A percentile compares a stretch with the other conserved stretches of the same genome.
These are phyloP conservation scores for Stachybotrys chlorohalonatus DNA, from an alignment of 2,329 filamentous ascomycete genomes.

Conservation along the genomic window DNA sequence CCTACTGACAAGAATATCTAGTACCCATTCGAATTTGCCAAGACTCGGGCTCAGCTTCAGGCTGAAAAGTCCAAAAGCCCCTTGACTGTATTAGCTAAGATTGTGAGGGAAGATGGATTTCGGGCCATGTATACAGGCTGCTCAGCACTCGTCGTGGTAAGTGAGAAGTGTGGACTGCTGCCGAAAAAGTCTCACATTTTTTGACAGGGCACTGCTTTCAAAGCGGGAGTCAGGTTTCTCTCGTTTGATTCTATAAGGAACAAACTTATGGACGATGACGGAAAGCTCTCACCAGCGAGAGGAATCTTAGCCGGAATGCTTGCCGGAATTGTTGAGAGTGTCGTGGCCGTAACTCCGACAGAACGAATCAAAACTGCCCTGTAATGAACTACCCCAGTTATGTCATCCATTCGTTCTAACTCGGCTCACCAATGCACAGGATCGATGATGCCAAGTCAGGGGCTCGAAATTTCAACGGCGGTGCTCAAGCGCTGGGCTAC, in stretches of 20 bases:
- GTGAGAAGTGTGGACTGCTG: not conserved
- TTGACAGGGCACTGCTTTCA: constrained; percentile 44
- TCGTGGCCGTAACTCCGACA: constrained; percentile 58
- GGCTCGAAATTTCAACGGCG: constrained; percentile 16
- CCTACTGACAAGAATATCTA: no score
- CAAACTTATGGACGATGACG: constrained; percentile 43
- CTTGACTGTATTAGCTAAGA: constrained; percentile 43
- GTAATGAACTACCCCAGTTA: no score
- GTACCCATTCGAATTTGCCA: constrained; percentile 61
- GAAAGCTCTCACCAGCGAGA: constrained; percentile 42
- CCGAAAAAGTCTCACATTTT: no score
- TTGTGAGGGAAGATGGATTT: constrained; percentile 46
- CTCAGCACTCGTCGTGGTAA: constrained; percentile 42
- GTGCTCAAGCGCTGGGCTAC: constrained; percentile 19
- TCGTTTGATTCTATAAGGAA: constrained; percentile 58
- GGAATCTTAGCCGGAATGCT: constrained; percentile 57
- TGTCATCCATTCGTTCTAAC: no score
- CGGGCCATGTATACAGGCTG: constrained; percentile 55
- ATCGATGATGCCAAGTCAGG: constrained; percentile 25
- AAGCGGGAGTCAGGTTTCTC: constrained; percentile 58
- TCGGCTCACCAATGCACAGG: constrained; percentile 8
- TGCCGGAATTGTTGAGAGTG: constrained; percentile 51
- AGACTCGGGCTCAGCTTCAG: constrained; percentile 52
- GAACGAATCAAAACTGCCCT: constrained; percentile 61
- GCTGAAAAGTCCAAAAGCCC: constrained; percentile 38